Percentiles rank a stretch among this genome's conserved stretches.
Evolutionary conservation across 495 filamentous ascomycete genomes (phyloP).

Genomic region (Aspergillus nanangensis): DNA sequence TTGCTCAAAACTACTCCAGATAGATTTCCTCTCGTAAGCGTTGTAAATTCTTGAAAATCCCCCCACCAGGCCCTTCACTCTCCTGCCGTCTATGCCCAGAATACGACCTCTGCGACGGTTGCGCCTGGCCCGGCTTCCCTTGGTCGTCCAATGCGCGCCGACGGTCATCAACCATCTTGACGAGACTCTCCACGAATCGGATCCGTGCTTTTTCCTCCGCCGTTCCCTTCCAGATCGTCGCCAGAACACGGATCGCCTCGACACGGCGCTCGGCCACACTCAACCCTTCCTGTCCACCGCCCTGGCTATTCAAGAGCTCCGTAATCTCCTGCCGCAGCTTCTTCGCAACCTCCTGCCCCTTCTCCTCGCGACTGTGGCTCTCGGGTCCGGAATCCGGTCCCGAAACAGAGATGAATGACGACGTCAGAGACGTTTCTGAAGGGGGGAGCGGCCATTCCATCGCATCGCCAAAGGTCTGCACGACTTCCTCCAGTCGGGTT

Average conservation of each 20-base stretch:
- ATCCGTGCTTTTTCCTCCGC: conserved; percentile 83
- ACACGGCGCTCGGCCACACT: conserved; percentile 69
- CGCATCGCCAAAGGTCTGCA: conserved; percentile 85
- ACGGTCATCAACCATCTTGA: conserved; percentile 53
- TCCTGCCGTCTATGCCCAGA: conserved; percentile 30
- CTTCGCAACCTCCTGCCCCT: conserved; percentile 69
- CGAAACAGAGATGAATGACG: conserved; percentile 77
- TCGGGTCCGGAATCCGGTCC: conserved; percentile 64
- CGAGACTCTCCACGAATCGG: conserved; percentile 76
- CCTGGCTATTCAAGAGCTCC: conserved; percentile 53
- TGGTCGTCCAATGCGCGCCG: conserved; percentile 51
- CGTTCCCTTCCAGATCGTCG: conserved; percentile 85
- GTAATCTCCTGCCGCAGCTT: conserved; percentile 67
- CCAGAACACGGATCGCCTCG: conserved; percentile 65
- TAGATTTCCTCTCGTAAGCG: conserved; percentile 73
- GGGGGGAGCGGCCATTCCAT: conserved; percentile 91
- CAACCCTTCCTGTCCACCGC: conserved; percentile 37
- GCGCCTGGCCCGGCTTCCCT: conserved; percentile 38
- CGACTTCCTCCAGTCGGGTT: conserved; percentile 74
- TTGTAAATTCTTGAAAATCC: conserved; percentile 75
- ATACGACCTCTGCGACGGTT: conserved; percentile 13
- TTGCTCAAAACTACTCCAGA: conserved; percentile 46
- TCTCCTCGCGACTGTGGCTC: conserved; percentile 64
- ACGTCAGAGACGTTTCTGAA: conserved; percentile 64
- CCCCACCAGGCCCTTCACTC: conserved; percentile 56